Base-by-base conservation (phyloP, 2,329 filamentous ascomycete species). In the Hypoxylon sp. region DNA sequence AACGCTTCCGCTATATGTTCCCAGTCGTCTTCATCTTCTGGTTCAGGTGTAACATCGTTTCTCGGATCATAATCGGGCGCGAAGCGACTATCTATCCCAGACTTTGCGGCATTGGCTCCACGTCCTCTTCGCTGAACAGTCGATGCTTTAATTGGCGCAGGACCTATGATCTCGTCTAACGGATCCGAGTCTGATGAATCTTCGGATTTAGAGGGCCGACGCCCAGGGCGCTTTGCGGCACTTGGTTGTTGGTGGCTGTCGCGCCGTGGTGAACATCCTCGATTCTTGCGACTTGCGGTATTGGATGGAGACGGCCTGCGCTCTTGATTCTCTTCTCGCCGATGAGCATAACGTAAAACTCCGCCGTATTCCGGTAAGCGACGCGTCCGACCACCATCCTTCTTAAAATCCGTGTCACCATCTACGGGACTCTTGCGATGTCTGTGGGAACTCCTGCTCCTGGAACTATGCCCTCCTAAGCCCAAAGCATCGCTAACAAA, bases 81-180 rank as follows among this genome's bases (percentile, higher is more conserved):
- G 78, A 98, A 98, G 57, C 92, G 92, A 24, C 87, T 84, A 76
- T 98, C 94, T 71, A 98, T 97, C 9, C 87, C 89, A 26, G 90
- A 90, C 4, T 82, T 80, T 1, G 85, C 85, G 3, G 85, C 82
- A 42, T 88, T 84, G 13, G 88, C 88, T 39, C 94, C 94, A 42
- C 94, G 88, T 9, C 94, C 94, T 29, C 92, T 90, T n/a, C 84
- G 81, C 59, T 81, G 85, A 33, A 88, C 76, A 31, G 77, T 79
- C 3, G 82, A 37, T 37, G 77, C 71, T 3, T 80, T 81, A 19
- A 85, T 85, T 29, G 90, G 89, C 8, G 87, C 89, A 0, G 94
- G 94, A 0, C 94, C 94, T 35, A 97, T 90, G 19, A 95, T 82
- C 3, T 91, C 88, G 63, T 94, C 90, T 3, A 94, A 81, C 0